A percentile compares a stretch with the other conserved stretches of the same genome.
phyloP scores from a whole-genome alignment of 1,284 basidiomycete genomes.

The Cryptococcus maquisensis region DNA sequence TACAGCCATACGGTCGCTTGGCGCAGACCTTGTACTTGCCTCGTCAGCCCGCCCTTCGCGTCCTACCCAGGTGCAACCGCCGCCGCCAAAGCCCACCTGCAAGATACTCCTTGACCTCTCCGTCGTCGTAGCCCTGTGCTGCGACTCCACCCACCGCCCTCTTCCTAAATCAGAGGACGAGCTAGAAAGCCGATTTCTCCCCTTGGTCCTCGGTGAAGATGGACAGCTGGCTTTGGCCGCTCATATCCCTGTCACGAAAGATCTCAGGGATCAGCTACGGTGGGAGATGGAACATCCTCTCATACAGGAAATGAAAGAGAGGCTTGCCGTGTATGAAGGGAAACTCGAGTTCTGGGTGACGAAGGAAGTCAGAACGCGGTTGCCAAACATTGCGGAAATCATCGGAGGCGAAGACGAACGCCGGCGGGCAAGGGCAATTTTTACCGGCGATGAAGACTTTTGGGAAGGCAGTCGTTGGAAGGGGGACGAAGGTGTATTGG shows the following conservation, averaged over 20 bases:
- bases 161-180: constrained; percentile 57
- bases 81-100: constrained; percentile 52
- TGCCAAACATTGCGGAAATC: constrained; percentile 36
- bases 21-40: constrained; percentile 55
- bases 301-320: constrained; percentile 33
- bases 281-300: constrained; percentile 39
- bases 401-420: constrained; percentile 39
- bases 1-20: constrained; percentile 57
- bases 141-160: constrained; percentile 70
- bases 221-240: constrained; percentile 12
- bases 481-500: constrained; percentile 24
- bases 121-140: constrained; percentile 73
- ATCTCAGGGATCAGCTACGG: constrained; percentile 39
- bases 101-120: constrained; percentile 74
- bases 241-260: constrained; percentile 32
- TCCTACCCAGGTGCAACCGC: background rate
- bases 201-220: constrained; percentile 1
- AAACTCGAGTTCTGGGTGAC: constrained; percentile 39
- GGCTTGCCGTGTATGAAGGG: constrained; percentile 11
- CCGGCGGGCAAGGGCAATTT: constrained; percentile 28
- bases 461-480: constrained; percentile 38
- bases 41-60: background rate
- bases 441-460: constrained; percentile 22
- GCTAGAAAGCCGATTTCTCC: constrained; percentile 59
- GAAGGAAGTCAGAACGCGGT: constrained; percentile 31